These are phyloP conservation scores for Lavandula angustifolia DNA, from an alignment of 257 asterid species.

Conservation along the genomic window DNA sequence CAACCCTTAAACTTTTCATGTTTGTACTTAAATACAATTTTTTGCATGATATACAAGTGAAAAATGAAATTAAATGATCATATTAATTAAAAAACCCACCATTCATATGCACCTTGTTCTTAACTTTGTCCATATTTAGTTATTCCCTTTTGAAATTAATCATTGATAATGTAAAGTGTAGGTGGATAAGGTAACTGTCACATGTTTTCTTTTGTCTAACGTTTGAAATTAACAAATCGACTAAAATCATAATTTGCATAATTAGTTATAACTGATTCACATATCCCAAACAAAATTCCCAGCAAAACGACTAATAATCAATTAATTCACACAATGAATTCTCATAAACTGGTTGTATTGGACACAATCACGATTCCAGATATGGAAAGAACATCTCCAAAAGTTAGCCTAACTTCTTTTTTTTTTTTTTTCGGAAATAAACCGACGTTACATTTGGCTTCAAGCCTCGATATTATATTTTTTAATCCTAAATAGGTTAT, in stretches of 20 bases:
- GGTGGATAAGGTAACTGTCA: conserved; percentile 19
- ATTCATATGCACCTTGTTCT: background rate
- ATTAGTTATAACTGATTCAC: conserved; percentile 34
- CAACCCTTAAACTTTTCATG: too few relatives aligned
- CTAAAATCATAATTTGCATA: conserved; percentile 30
- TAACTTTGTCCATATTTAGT: conserved; percentile 13
- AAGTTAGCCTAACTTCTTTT: too few relatives aligned
- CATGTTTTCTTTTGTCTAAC: conserved; percentile 30
- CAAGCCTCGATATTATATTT: too few relatives aligned
- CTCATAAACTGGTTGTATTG: conserved; percentile 32
- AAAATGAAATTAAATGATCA: too few relatives aligned
- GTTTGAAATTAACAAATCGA: conserved; percentile 32
- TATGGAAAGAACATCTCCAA: background rate
- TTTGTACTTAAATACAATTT: too few relatives aligned
- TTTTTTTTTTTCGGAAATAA: too few relatives aligned
- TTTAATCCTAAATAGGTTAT: too few relatives aligned
- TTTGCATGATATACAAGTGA: too few relatives aligned
- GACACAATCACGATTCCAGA: conserved; percentile 12
- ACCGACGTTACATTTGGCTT: too few relatives aligned
- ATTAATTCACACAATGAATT: conserved; percentile 27
- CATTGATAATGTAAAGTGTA: background rate
- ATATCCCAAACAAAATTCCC: conserved; percentile 44
- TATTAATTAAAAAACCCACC: background rate
- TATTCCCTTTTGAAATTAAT: conserved; percentile 13
- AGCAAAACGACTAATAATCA: conserved; percentile 34